Evolutionary conservation across 2,329 filamentous ascomycete species (phyloP).

Genomic region (Colletotrichum noveboracense): DNA sequence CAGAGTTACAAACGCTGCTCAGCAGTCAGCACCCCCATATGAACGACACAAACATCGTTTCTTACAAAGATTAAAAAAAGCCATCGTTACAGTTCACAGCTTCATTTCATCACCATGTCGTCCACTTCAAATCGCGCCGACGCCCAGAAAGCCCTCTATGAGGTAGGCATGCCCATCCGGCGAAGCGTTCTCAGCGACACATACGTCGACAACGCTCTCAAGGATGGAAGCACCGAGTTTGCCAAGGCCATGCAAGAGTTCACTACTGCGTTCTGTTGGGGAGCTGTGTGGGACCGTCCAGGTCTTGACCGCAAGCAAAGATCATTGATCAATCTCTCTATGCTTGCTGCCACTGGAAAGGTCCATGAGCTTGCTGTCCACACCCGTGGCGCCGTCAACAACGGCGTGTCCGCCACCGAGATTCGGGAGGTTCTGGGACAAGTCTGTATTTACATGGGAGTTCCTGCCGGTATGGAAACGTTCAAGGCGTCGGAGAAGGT

Average conservation of each 20-base stretch:
- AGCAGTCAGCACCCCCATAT: background rate
- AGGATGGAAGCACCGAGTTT: slow-evolving; percentile 59
- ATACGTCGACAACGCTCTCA: slow-evolving; percentile 62
- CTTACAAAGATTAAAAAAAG: too few relatives aligned
- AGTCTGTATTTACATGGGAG: slow-evolving; percentile 42
- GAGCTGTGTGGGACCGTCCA: slow-evolving; percentile 64
- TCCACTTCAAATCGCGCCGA: slow-evolving; percentile 24
- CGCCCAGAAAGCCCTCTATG: slow-evolving; percentile 60
- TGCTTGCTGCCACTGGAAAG: slow-evolving; percentile 63
- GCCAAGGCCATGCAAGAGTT: slow-evolving; percentile 63
- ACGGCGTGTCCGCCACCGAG: slow-evolving; percentile 61
- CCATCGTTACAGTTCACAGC: background rate
- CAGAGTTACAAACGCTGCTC: background rate
- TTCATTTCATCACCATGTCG: background rate
- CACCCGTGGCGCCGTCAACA: slow-evolving; percentile 64
- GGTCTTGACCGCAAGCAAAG: slow-evolving; percentile 64
- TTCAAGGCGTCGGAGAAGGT: background rate
- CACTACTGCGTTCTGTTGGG: slow-evolving; percentile 66
- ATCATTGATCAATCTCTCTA: slow-evolving; percentile 67
- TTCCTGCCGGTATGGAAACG: slow-evolving; percentile 32
- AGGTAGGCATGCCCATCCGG: slow-evolving; percentile 63
- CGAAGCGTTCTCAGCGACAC: slow-evolving; percentile 61
- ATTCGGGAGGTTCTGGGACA: slow-evolving; percentile 56
- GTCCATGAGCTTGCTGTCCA: slow-evolving; percentile 63
- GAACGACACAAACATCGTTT: background rate